phyloP scores from a whole-genome alignment of 2,329 filamentous ascomycete species.

The Aspergillus tanneri region DNA sequence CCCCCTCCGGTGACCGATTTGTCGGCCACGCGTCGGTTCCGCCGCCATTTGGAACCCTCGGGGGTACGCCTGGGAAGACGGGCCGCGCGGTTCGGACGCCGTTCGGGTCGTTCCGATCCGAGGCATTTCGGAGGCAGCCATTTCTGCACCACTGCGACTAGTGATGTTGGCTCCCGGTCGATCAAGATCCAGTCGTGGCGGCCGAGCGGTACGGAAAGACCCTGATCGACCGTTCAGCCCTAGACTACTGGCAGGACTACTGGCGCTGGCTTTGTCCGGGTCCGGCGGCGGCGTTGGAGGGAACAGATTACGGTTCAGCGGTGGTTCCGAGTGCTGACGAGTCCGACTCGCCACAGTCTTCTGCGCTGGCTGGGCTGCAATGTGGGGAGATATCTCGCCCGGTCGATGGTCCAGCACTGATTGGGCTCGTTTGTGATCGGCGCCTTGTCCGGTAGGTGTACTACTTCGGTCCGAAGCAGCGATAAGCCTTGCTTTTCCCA shows the following conservation, averaged over 20 bases:
- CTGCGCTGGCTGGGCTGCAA: conserved; percentile 81
- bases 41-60: conserved; percentile 26
- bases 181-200: conserved; percentile 47
- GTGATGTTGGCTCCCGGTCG: conserved; percentile 29
- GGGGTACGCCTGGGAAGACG: conserved; percentile 35
- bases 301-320: conserved; percentile 76
- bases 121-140: conserved; percentile 35
- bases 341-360: conserved; percentile 72
- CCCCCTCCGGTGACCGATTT: conserved; percentile 32
- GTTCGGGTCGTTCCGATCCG: conserved; percentile 51
- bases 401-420: conserved; percentile 68
- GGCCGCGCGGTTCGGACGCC: conserved; percentile 53
- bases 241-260: conserved; percentile 26
- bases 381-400: conserved; percentile 80
- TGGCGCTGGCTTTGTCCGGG: conserved; percentile 60
- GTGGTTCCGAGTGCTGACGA: conserved; percentile 82
- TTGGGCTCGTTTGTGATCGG: conserved; percentile 47
- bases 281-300: conserved; percentile 98
- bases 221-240: conserved; percentile 48
- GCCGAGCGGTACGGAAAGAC: conserved; percentile 49
- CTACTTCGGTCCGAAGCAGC: conserved; percentile 80
- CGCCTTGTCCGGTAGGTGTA: conserved; percentile 75
- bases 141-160: conserved; percentile 34
- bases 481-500: conserved; percentile 91
- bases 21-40: conserved; percentile 31